phyloP scores from a whole-genome alignment of 345 rosid genomes.

The Kandelia obovata region DNA sequence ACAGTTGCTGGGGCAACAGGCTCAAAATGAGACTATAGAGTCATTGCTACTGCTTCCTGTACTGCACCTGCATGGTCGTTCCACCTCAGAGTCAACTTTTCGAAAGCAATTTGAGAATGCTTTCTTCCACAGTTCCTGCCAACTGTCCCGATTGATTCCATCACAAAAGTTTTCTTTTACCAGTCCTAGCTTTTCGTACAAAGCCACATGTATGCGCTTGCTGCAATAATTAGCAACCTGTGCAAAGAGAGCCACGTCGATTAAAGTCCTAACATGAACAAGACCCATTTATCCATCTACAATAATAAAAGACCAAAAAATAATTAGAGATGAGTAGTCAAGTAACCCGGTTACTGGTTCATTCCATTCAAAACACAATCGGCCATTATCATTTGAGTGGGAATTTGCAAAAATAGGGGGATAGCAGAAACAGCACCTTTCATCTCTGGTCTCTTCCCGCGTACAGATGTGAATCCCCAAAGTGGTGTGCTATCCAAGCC shows the following conservation, averaged over 20 bases:
- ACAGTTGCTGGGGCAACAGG: slow-evolving; percentile 57
- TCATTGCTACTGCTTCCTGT: slow-evolving; percentile 3
- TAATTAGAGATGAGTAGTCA: slow-evolving; percentile 29
- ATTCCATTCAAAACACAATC: slow-evolving; percentile 17
- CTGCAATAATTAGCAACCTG: slow-evolving; percentile 71
- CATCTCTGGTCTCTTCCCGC: slow-evolving; percentile 78
- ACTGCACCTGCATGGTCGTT: slow-evolving; percentile 4
- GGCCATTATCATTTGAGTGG: slow-evolving; percentile 27
- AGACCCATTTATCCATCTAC: background rate
- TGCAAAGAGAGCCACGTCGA: background rate
- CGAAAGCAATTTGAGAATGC: slow-evolving; percentile 55
- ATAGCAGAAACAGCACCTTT: slow-evolving; percentile 62
- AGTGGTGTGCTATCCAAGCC: slow-evolving; percentile 37
- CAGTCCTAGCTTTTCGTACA: slow-evolving; percentile 58
- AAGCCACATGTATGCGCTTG: slow-evolving; percentile 57
- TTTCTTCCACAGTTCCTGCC: slow-evolving; percentile 57
- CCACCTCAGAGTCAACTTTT: slow-evolving; percentile 60
- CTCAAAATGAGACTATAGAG: slow-evolving; percentile 5
- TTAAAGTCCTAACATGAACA: background rate
- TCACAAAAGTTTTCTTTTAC: slow-evolving; percentile 28
- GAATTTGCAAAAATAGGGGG: slow-evolving; percentile 49
- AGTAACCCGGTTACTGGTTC: slow-evolving; percentile 24
- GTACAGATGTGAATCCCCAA: slow-evolving; percentile 58
- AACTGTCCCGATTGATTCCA: slow-evolving; percentile 27
- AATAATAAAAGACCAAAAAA: background rate